Evolutionary conservation across 2,329 filamentous ascomycete genomes (phyloP), one percentile per base, ranked within the genome.

Genomic region (Colletotrichum paranaense): DNA sequence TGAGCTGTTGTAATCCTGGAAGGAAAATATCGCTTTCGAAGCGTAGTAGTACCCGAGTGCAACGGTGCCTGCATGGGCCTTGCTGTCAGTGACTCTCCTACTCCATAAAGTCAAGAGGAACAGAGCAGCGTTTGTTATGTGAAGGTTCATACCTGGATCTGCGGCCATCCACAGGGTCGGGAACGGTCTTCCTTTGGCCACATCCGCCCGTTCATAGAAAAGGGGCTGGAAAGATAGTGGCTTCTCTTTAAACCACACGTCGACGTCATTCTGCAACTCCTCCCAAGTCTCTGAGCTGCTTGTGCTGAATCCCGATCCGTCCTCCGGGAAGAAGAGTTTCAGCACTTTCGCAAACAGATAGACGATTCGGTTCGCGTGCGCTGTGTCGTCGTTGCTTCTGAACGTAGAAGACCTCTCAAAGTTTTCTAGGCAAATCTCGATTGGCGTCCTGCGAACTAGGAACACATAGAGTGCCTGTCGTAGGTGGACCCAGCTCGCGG

Each of bases 401-500:
- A 77, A 78, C 0, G 75, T 74, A 0, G 74, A 73, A 1, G 72
- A 76, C 24, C 66, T 24, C 46, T 77, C 74, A 56, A 77, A 78
- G 28, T 64, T 76, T 55, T 74, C 73, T 5, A 78, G 62, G 42
- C 66, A 62, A 8, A 78, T 76, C 12, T 76, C 66, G 6, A 78
- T 64, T 3, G 71, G 76, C 9, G 76, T 65, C 8, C 72, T 65
- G 24, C 70, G 75, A 0, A 78, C 77, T 4, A 85, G 74, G 7
- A 80, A 81, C 0, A 84, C 79, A 74, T 84, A 84, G 12, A 84
- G 82, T 46, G 83, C 81, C 72, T 85, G 82, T 6, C 82, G 78
- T 30, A 85, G 77, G 35, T 82, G 83, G 0, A 84, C 80, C 82
- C 82, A 84, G 62, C 79, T 80, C 1, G 82, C 81, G 0, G 82